phyloP scores from a whole-genome alignment of 2,329 filamentous ascomycete species.

The Penicillium decumbens region DNA sequence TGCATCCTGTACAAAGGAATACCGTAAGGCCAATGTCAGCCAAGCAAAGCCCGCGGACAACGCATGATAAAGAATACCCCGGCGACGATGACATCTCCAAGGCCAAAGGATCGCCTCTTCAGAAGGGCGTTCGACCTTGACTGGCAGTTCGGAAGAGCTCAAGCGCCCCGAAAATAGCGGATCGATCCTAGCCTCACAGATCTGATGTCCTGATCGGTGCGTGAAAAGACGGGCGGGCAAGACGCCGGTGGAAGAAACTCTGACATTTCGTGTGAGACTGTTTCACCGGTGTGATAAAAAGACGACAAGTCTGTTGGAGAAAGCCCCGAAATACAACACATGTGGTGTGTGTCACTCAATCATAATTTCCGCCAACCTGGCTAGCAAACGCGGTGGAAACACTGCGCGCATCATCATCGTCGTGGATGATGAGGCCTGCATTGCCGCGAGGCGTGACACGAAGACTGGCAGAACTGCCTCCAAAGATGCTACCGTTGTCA shows the following conservation, averaged over 20 bases:
- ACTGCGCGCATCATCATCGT: constrained; percentile 86
- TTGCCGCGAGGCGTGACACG: constrained; percentile 44
- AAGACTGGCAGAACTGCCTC: constrained; percentile 52
- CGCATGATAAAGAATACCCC: constrained; percentile 7
- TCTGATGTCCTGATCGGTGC: constrained; percentile 15
- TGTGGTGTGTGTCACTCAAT: constrained; percentile 43
- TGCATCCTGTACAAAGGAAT: constrained; percentile 1
- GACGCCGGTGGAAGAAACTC: constrained; percentile 17
- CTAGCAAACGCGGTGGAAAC: constrained; percentile 95
- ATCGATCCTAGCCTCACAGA: constrained; percentile 9
- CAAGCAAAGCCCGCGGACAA: constrained; percentile 6
- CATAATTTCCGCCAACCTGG: constrained; percentile 70
- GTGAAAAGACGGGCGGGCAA: constrained; percentile 18
- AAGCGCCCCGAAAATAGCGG: constrained; percentile 7
- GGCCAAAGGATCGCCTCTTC: constrained; percentile 9
- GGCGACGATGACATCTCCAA: constrained; percentile 6
- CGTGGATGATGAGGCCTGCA: constrained; percentile 50
- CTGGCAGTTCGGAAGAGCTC: constrained; percentile 5
- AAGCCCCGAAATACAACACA: constrained; percentile 9
- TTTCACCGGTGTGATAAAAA: constrained; percentile 12
- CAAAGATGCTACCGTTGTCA: constrained; percentile 63
- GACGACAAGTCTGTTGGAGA: constrained; percentile 16
- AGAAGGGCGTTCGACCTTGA: constrained; percentile 6
- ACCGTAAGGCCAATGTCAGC: constrained; percentile 7
- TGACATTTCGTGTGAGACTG: constrained; percentile 17